Conservation (phyloP, 2,329 filamentous ascomycete genomes). For the Aspergillus sp. region DNA sequence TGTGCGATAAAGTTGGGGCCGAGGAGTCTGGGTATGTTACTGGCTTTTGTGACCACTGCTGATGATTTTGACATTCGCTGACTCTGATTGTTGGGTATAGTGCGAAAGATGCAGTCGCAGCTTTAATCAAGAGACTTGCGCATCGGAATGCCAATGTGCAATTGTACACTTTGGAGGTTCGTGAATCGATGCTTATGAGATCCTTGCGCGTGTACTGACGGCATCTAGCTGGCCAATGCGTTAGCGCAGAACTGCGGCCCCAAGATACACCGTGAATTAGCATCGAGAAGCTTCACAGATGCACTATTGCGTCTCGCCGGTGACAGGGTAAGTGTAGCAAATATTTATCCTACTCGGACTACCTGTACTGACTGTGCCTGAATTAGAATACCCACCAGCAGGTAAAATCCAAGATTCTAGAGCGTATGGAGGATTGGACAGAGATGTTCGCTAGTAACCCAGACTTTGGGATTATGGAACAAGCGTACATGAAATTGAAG, state of each 20-base stretch:
- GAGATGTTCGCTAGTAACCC: slow-evolving; percentile 89
- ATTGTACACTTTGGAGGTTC: slow-evolving; percentile 84
- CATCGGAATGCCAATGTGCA: slow-evolving; percentile 96
- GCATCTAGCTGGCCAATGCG: slow-evolving; percentile 75
- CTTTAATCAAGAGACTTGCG: slow-evolving; percentile 86
- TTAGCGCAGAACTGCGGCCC: slow-evolving; percentile 89
- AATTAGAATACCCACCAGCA: slow-evolving; percentile 82
- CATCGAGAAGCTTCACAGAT: slow-evolving; percentile 91
- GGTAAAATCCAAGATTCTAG: slow-evolving; percentile 94
- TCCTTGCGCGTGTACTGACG: slow-evolving; percentile 2
- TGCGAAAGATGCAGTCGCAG: slow-evolving; percentile 80
- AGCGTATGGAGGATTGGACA: slow-evolving; percentile 94
- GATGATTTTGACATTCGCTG: slow-evolving; percentile 9
- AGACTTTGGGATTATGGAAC: slow-evolving; percentile 95
- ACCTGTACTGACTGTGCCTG: slow-evolving; percentile 2
- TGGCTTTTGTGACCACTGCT: background rate
- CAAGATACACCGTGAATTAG: slow-evolving; percentile 82
- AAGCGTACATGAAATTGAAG: slow-evolving; percentile 87
- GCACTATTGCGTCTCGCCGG: slow-evolving; percentile 85
- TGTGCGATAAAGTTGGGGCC: slow-evolving; percentile 58
- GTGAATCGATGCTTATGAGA: background rate
- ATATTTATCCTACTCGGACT: background rate
- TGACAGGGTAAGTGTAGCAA: slow-evolving; percentile 61
- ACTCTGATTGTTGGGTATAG: slow-evolving; percentile 31
- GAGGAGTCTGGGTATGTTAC: slow-evolving; percentile 48